These are phyloP conservation scores for Sporodiniella umbellata DNA, from an alignment of 371 early-diverging fungal genomes.

Conservation along the genomic window DNA sequence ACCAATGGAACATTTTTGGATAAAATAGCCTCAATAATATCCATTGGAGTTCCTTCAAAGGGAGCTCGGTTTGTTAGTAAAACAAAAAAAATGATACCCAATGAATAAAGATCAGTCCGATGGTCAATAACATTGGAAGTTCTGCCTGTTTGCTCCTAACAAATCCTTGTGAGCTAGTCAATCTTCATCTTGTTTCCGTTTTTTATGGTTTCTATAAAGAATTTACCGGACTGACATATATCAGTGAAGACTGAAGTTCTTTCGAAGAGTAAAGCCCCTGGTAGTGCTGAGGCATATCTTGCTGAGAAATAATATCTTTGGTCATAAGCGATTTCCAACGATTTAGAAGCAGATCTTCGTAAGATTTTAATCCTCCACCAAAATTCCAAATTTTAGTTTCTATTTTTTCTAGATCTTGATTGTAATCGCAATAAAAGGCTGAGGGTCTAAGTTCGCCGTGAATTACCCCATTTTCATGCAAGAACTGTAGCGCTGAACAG, in stretches of 20 bases:
- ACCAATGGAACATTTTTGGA: conserved; percentile 48
- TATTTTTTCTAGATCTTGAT: conserved; percentile 12
- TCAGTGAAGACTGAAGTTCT: conserved; percentile 31
- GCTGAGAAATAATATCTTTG: neutral
- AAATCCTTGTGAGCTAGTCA: neutral
- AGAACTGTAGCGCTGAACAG: conserved; percentile 38
- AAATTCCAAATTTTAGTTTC: conserved; percentile 36
- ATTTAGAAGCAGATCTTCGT: conserved; percentile 38
- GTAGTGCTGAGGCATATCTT: neutral
- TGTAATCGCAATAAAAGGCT: conserved; percentile 17
- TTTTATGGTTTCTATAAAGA: neutral
- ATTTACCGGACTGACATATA: conserved; percentile 36
- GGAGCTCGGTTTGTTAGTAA: conserved; percentile 47
- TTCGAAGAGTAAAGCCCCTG: conserved; percentile 18
- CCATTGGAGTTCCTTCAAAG: conserved; percentile 48
- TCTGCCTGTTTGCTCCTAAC: conserved; percentile 55
- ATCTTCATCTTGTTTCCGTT: neutral
- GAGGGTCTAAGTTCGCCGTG: conserved; percentile 41
- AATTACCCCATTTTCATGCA: conserved; percentile 38
- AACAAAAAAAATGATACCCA: conserved; percentile 53
- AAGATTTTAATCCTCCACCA: conserved; percentile 34
- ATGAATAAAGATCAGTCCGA: conserved; percentile 53
- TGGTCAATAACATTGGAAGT: conserved; percentile 55
- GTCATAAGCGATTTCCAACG: conserved; percentile 29
- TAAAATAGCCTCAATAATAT: conserved; percentile 49